Conservation (phyloP, 345 rosid species). For the Psidium guajava region DNA sequence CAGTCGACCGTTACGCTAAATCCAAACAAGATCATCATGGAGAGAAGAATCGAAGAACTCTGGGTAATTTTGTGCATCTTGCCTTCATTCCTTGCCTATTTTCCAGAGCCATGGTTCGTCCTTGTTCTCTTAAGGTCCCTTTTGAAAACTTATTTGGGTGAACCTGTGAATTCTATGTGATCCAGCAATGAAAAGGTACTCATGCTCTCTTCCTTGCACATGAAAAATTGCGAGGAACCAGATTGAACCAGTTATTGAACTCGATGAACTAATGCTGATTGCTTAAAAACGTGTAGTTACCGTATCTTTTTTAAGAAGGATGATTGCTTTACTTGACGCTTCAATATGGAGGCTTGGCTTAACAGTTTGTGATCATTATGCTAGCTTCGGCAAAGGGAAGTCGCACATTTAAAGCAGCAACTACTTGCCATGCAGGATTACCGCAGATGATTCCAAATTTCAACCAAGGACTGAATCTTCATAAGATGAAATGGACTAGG, state of each 20-base stretch:
- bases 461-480: background rate
- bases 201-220: background rate
- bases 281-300: background rate
- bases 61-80: background rate
- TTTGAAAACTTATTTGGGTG: background rate
- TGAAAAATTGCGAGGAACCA: background rate
- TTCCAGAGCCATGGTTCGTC: background rate
- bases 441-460: background rate
- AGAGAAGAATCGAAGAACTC: background rate
- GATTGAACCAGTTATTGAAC: background rate
- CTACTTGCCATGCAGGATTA: background rate
- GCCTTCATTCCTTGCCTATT: background rate
- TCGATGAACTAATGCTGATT: background rate
- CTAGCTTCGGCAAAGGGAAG: background rate
- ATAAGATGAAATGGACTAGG: background rate
- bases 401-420: background rate
- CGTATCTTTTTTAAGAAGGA: background rate
- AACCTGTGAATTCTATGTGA: background rate
- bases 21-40: background rate
- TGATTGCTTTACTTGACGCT: background rate
- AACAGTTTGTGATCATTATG: background rate
- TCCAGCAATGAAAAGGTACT: background rate
- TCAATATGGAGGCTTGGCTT: background rate
- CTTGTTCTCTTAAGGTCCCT: background rate
- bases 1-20: background rate